Percentiles rank a stretch among this genome's conserved stretches.
These are phyloP conservation scores for Talaromyces sp. DNA, from an alignment of 2,329 filamentous ascomycete genomes.

Conservation along the genomic window DNA sequence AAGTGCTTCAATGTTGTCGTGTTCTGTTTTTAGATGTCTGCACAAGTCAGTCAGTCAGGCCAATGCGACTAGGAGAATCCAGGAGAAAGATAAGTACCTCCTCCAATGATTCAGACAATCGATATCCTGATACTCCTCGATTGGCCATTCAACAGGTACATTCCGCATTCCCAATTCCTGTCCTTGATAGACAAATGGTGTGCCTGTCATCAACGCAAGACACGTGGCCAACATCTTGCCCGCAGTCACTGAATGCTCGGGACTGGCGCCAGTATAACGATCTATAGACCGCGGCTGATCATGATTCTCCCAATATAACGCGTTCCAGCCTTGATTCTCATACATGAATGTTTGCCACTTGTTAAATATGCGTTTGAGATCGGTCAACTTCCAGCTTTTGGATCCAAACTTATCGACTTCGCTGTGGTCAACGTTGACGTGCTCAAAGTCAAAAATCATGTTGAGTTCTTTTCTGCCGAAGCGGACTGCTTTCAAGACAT, in stretches of 20 bases:
- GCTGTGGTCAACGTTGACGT: constrained; percentile 58
- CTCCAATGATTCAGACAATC: constrained; percentile 58
- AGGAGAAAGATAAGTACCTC: constrained; percentile 24
- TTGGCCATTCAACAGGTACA: constrained; percentile 57
- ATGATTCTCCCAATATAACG: constrained; percentile 64
- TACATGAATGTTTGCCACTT: constrained; percentile 61
- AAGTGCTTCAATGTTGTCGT: constrained; percentile 29
- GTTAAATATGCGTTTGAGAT: constrained; percentile 52
- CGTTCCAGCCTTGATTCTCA: constrained; percentile 60
- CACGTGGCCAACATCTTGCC: constrained; percentile 60
- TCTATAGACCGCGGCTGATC: constrained; percentile 61
- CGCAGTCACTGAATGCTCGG: constrained; percentile 48
- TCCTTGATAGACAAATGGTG: constrained; percentile 66
- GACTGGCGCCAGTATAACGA: constrained; percentile 52
- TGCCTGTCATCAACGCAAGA: constrained; percentile 56
- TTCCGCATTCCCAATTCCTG: constrained; percentile 67
- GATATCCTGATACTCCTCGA: constrained; percentile 66
- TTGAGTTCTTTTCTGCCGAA: constrained; percentile 58
- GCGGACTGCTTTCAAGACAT: constrained; percentile 53
- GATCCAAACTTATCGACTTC: constrained; percentile 49
- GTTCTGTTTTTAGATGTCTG: constrained; percentile 32
- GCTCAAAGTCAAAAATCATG: constrained; percentile 72
- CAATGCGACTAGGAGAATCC: no score
- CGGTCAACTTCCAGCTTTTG: constrained; percentile 47
- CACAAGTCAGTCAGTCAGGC: background rate